Evolutionary conservation across 2,329 filamentous ascomycete genomes (phyloP).

Genomic region (Pseudogymnoascus sp.): DNA sequence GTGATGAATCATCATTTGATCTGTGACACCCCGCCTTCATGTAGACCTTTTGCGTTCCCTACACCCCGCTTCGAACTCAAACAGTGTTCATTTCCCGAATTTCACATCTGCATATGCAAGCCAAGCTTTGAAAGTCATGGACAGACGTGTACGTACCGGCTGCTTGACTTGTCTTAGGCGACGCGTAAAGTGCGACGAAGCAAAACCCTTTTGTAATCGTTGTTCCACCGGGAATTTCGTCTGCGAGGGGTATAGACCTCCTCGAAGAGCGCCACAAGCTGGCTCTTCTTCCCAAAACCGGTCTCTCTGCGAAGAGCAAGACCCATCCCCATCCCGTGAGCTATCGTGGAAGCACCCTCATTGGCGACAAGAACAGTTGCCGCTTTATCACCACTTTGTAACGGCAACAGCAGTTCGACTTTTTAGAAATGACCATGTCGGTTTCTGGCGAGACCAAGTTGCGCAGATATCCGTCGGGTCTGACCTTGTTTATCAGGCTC

Average conservation of each 20-base stretch:
- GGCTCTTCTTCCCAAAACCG: background rate
- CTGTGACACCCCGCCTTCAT: background rate
- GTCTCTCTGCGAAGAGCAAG: background rate
- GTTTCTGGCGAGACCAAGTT: constrained; percentile 21
- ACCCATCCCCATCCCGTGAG: background rate
- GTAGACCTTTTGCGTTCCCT: background rate
- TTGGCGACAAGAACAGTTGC: constrained; percentile 19
- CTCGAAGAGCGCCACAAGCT: background rate
- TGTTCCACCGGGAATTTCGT: constrained; percentile 13
- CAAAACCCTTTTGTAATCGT: constrained; percentile 16
- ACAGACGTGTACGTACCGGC: constrained; percentile 16
- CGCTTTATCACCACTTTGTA: constrained; percentile 22
- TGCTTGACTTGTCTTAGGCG: constrained; percentile 19
- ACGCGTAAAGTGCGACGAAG: constrained; percentile 21
- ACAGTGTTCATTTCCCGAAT: background rate
- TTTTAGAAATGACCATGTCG: constrained; percentile 18
- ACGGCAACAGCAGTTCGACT: constrained; percentile 17
- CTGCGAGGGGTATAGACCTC: constrained; percentile 11
- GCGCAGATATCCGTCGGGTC: constrained; percentile 19
- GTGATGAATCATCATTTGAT: background rate
- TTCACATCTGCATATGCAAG: background rate
- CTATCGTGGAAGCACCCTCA: background rate
- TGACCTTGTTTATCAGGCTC: constrained; percentile 19
- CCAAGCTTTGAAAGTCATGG: background rate
- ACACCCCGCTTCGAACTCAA: background rate